Evolutionary conservation across 139 green algal species (phyloP).

Genomic region (Chlamydomonas eustigma): DNA sequence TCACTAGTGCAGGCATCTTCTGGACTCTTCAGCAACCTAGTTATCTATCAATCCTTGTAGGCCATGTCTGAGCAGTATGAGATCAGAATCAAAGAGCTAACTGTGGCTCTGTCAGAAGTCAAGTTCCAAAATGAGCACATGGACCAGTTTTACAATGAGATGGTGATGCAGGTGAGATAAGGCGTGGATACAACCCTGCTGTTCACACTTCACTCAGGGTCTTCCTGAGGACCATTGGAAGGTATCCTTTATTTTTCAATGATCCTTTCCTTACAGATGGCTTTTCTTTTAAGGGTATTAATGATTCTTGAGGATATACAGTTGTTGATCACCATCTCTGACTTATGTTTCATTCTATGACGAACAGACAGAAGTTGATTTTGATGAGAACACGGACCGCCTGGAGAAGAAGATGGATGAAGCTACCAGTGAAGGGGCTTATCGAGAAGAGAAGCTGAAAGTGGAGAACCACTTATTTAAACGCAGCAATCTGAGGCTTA

Average conservation of each 20-base stretch:
- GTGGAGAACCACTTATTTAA: constrained; percentile 45
- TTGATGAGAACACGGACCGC: constrained; percentile 25
- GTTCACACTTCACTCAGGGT: too few species aligned
- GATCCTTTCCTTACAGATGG: too few species aligned
- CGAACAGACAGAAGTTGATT: constrained; percentile 34
- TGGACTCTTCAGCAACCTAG: too few species aligned
- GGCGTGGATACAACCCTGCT: too few species aligned
- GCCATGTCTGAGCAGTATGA: constrained; percentile 12
- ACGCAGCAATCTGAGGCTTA: constrained; percentile 40
- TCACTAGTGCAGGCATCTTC: too few species aligned
- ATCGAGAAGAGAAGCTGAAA: constrained; percentile 22
- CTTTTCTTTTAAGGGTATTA: too few species aligned
- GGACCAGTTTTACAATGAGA: constrained; percentile 34
- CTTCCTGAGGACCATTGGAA: too few species aligned
- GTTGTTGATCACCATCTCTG: too few species aligned
- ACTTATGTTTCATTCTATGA: too few species aligned
- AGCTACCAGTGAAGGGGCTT: constrained; percentile 12
- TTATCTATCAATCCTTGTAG: neutral
- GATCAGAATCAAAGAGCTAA: neutral
- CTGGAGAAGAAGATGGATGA: neutral
- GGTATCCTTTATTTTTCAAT: too few species aligned
- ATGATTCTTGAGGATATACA: too few species aligned
- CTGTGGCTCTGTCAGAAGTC: neutral
- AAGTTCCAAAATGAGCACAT: neutral
- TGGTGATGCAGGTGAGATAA: neutral